A percentile compares a stretch with the other conserved stretches of the same genome.
phyloP scores from a whole-genome alignment of 2,329 filamentous ascomycete species.

The Didymella sp. region DNA sequence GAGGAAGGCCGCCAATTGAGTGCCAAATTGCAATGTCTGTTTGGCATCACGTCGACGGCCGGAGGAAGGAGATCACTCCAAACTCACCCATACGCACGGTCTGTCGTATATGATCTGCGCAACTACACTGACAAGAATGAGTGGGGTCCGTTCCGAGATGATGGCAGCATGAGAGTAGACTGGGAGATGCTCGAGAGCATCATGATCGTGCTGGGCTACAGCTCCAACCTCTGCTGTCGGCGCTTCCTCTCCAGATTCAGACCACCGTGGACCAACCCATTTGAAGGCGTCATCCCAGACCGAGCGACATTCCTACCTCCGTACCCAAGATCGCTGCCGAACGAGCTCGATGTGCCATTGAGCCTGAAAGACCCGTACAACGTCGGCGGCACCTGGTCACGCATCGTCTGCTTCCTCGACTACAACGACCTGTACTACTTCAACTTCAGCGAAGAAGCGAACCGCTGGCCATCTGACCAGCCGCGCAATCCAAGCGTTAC shows the following conservation, averaged over 20 bases:
- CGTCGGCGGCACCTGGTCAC: conserved; percentile 73
- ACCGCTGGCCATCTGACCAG: conserved; percentile 46
- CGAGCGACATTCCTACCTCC: conserved; percentile 11
- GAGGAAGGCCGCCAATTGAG: conserved; percentile 65
- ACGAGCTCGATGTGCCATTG: conserved; percentile 52
- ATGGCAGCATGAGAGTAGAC: conserved; percentile 68
- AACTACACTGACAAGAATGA: conserved; percentile 66
- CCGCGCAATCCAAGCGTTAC: conserved; percentile 63
- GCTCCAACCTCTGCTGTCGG: conserved; percentile 51
- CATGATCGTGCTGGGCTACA: conserved; percentile 71
- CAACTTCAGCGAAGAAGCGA: conserved; percentile 66
- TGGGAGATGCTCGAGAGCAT: conserved; percentile 83
- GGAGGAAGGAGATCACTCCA: conserved; percentile 39
- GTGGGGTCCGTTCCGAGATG: conserved; percentile 76
- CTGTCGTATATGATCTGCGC: conserved; percentile 76
- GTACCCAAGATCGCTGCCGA: conserved; percentile 25
- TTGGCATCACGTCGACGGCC: conserved; percentile 65
- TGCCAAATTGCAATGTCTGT: conserved; percentile 74
- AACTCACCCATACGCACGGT: conserved; percentile 68
- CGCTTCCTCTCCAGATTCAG: conserved; percentile 31
- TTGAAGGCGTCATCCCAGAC: conserved; percentile 38
- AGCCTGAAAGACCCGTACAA: conserved; percentile 72
- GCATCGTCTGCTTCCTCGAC: conserved; percentile 59
- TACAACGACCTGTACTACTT: conserved; percentile 69
- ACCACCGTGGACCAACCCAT: conserved; percentile 41